A percentile compares a stretch with the other conserved stretches of the same genome.
Evolutionary conservation across 345 rosid genomes (phyloP).

Genomic region (Leavenworthia alabamica): DNA sequence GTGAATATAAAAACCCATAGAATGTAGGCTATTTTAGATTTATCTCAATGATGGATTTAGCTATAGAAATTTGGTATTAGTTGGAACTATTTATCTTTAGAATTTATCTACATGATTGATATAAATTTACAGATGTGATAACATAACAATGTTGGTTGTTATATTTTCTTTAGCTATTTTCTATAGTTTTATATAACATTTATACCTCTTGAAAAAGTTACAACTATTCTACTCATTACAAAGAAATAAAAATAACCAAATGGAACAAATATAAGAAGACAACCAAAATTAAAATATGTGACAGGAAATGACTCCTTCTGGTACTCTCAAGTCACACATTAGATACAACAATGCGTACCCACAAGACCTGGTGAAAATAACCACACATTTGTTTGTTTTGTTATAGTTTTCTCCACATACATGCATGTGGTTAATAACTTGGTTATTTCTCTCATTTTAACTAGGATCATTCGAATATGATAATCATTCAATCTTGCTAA

Average conservation of each 20-base stretch:
- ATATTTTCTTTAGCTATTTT: background rate
- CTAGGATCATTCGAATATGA: background rate
- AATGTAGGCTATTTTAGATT: too few species aligned
- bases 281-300: background rate
- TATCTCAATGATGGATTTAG: too few species aligned
- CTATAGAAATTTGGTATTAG: background rate
- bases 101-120: background rate
- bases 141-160: background rate
- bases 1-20: too few species aligned
- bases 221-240: background rate
- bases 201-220: background rate
- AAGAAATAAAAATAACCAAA: background rate
- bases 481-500: background rate
- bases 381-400: background rate
- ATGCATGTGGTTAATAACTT: background rate
- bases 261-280: background rate
- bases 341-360: constrained; percentile 8
- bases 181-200: background rate
- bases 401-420: constrained; percentile 6
- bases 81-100: background rate
- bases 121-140: background rate
- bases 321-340: constrained; percentile 1
- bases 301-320: constrained; percentile 11
- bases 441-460: background rate
- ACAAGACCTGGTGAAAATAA: constrained; percentile 3